Base-by-base conservation (phyloP, 257 asterid species). In the Ilex aquifolium region DNA sequence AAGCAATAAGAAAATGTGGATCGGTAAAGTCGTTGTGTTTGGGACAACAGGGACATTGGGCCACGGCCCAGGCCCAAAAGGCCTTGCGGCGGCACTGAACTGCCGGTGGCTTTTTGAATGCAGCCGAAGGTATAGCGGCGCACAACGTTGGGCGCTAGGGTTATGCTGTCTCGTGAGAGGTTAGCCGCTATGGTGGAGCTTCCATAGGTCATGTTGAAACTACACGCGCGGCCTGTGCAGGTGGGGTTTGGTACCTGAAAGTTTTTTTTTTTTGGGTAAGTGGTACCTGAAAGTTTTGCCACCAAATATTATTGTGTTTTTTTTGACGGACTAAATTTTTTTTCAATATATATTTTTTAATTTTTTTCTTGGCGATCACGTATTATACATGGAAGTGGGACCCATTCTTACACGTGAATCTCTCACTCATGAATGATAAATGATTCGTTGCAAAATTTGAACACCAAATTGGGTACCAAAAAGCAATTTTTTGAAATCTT, bases 1-100 rank as follows among this genome's bases (percentile, higher is more conserved):
- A 90, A 74, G 77, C 97, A 90, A 74, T 90, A 90, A 13, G 97
- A 90, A 77, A 90, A 90, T 49, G 84, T 82, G 69, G 88, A 81
- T 54, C 71, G 36, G 70, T 85, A 90, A n/a, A 87, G 85, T 53
- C 70, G 74, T 0, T 57, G 59, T 7, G 88, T 68, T 58, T 90
- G 97, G 49, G 92, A 69, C 64, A 81, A 2, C 1, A 90, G 69
- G 1, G 97, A 90, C 13, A 87, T 46, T 14, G 82, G 78, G 53
- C 97, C 97, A 32, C 97, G 84, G 13, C 97, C 97, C 60, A 90
- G 61, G 51, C 87, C 97, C 61, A 90, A 64, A 15, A 90, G 68
- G 0, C 97, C 97, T 60, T 90, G 97, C 0, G 88, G 83, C 32
- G 95, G 97, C 2, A 79, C 56, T 17, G 91, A 72, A 4, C 76